Conservation (phyloP, 139 green algal species). For the Chlamydomonas sp. region DNA sequence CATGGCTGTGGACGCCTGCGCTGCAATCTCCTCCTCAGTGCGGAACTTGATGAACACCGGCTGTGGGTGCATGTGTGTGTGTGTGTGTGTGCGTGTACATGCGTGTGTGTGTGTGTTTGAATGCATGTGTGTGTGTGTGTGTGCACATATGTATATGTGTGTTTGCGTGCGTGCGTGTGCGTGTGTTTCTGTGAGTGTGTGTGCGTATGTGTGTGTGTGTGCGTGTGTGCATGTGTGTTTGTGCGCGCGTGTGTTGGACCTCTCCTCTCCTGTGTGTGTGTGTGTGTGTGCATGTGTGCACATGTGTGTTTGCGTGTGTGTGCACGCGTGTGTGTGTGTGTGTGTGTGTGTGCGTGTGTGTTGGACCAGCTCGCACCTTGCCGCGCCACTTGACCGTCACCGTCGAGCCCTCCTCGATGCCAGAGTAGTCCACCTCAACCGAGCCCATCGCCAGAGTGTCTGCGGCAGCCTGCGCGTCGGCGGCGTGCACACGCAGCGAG, state of each 20-base stretch:
- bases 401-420: slow-evolving; percentile 79
- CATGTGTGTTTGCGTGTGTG: not conserved
- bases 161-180: not conserved
- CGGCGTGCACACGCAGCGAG: too few relatives aligned
- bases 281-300: not conserved
- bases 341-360: too few relatives aligned
- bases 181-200: too few relatives aligned
- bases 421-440: slow-evolving; percentile 89
- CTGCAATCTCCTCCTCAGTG: slow-evolving; percentile 75
- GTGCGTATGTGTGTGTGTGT: not conserved
- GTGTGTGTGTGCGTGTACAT: slow-evolving; percentile 7
- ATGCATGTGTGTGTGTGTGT: too few relatives aligned
- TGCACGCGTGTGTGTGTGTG: not conserved
- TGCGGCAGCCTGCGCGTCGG: slow-evolving; percentile 61
- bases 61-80: too few relatives aligned
- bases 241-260: too few relatives aligned
- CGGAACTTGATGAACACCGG: slow-evolving; percentile 95
- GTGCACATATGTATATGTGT: not conserved
- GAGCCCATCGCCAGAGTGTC: slow-evolving; percentile 91
- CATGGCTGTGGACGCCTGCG: slow-evolving; percentile 63
- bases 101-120: too few relatives aligned
- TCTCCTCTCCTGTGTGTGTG: too few relatives aligned
- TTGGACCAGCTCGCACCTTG: slow-evolving; percentile 51
- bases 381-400: slow-evolving; percentile 98
- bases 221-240: not conserved